A percentile compares a stretch with the other conserved stretches of the same genome.
Evolutionary conservation across 2,329 filamentous ascomycete species (phyloP).

Genomic region (Didymella sp.): DNA sequence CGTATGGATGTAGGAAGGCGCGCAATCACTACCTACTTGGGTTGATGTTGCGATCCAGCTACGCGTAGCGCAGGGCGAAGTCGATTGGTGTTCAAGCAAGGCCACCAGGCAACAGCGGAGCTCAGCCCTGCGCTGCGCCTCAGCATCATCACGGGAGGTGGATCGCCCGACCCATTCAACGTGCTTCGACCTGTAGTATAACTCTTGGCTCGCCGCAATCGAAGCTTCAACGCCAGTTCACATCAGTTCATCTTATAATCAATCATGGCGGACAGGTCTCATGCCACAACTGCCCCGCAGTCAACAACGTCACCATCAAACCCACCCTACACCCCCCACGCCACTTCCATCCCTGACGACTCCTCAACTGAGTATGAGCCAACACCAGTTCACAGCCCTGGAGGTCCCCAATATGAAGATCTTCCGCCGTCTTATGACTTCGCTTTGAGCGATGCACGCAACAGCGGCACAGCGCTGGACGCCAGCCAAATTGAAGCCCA

Average conservation of each 20-base stretch:
- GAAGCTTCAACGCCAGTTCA: not conserved
- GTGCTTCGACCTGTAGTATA: conserved; percentile 1
- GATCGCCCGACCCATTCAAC: conserved; percentile 1
- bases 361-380: conserved; percentile 43
- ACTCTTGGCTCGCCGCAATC: conserved; percentile 4
- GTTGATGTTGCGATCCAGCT: not conserved
- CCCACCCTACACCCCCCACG: conserved; percentile 35
- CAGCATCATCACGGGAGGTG: conserved; percentile 14
- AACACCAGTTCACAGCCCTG: conserved; percentile 41
- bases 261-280: conserved; percentile 33
- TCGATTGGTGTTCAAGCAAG: conserved; percentile 1
- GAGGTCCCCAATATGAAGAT: conserved; percentile 46
- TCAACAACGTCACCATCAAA: conserved; percentile 26
- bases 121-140: conserved; percentile 17
- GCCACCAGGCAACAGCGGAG: conserved; percentile 15
- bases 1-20: not conserved
- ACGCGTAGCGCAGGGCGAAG: conserved; percentile 8
- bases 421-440: conserved; percentile 49
- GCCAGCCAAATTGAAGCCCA: conserved; percentile 40
- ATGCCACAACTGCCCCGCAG: conserved; percentile 20
- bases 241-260: not conserved
- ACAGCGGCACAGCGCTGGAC: conserved; percentile 35
- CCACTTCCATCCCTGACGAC: conserved; percentile 41
- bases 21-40: not conserved
- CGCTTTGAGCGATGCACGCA: conserved; percentile 41